phyloP scores from a whole-genome alignment of 2,329 filamentous ascomycete genomes.

The Thelonectria discophora region DNA sequence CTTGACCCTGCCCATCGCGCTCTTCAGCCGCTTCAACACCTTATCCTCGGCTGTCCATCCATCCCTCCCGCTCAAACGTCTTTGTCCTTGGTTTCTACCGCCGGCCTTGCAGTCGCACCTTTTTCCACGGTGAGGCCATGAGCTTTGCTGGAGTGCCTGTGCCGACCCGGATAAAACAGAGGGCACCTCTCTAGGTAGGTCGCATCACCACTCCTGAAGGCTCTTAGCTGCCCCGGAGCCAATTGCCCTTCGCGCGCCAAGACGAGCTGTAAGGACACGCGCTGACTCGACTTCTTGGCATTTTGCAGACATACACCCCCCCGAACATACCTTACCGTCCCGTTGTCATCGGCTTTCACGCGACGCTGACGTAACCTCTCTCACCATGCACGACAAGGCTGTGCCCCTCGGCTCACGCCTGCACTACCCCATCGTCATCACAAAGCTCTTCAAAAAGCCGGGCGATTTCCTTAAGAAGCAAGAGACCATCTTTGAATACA shows the following conservation, averaged over 20 bases:
- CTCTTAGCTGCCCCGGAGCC: neutral
- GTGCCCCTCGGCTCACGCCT: slow-evolving; percentile 69
- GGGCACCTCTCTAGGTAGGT: slow-evolving; percentile 44
- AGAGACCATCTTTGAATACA: slow-evolving; percentile 85
- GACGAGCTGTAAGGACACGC: slow-evolving; percentile 7
- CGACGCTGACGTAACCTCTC: neutral
- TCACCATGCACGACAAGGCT: slow-evolving; percentile 51
- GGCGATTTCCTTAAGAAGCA: slow-evolving; percentile 80
- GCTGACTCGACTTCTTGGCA: slow-evolving; percentile 18
- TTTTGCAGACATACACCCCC: slow-evolving; percentile 22
- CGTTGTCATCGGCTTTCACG: slow-evolving; percentile 6
- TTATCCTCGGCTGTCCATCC: neutral
- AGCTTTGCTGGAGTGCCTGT: slow-evolving; percentile 44
- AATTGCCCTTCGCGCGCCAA: slow-evolving; percentile 14
- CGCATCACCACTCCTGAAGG: slow-evolving; percentile 16
- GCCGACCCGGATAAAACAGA: slow-evolving; percentile 44
- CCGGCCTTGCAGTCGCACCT: slow-evolving; percentile 25
- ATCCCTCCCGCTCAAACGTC: neutral
- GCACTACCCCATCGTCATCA: slow-evolving; percentile 93
- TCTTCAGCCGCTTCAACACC: neutral
- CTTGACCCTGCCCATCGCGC: neutral
- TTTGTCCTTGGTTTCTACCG: slow-evolving; percentile 1
- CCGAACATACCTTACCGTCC: slow-evolving; percentile 5
- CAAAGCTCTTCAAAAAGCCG: slow-evolving; percentile 78
- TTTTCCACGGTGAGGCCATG: slow-evolving; percentile 46